A percentile compares a stretch with the other conserved stretches of the same genome.
These are phyloP conservation scores for Kernera saxatilis DNA, from an alignment of 345 rosid species.

Conservation along the genomic window DNA sequence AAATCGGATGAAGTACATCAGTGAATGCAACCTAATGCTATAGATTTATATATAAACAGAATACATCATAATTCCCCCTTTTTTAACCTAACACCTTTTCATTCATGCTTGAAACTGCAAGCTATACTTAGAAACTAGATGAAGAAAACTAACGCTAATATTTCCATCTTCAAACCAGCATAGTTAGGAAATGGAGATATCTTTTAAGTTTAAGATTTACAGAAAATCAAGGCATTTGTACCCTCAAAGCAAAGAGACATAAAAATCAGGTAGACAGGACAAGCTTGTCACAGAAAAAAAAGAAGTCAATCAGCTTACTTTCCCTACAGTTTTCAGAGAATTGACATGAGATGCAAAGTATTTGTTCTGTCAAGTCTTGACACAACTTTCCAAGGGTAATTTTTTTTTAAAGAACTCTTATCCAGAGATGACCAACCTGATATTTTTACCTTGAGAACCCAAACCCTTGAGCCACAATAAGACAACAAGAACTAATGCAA, in stretches of 20 bases:
- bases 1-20: constrained; percentile 19
- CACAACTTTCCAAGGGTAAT: not conserved
- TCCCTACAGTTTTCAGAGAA: not conserved
- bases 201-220: not conserved
- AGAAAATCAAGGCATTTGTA: not conserved
- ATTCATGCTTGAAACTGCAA: not conserved
- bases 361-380: not conserved
- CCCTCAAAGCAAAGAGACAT: not conserved
- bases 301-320: not conserved
- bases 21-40: not conserved
- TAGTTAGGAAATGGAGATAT: not conserved
- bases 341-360: not conserved
- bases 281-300: not conserved
- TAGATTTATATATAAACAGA: not conserved
- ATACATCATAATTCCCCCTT: not conserved
- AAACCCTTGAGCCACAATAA: not conserved
- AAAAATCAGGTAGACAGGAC: not conserved
- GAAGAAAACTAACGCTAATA: not conserved
- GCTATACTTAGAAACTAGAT: not conserved
- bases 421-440: not conserved
- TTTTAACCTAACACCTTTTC: not conserved
- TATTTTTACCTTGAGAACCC: not conserved
- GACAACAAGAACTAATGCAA: constrained; percentile 10
- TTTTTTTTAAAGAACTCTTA: not conserved
- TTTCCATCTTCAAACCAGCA: not conserved